These are phyloP conservation scores for Colletotrichum tabaci DNA, from an alignment of 2,329 filamentous ascomycete species.

Conservation along the genomic window DNA sequence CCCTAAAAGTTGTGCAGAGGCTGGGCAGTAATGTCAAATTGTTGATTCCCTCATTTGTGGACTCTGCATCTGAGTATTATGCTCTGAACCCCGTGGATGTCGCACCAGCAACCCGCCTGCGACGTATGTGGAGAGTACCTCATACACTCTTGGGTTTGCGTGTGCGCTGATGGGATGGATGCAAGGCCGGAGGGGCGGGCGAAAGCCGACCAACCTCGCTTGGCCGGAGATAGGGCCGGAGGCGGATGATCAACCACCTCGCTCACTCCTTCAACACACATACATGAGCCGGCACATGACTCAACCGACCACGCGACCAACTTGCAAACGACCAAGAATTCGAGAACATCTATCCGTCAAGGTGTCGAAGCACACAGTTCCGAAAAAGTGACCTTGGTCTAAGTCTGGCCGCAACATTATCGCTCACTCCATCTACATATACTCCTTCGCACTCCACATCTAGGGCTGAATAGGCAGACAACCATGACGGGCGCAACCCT, in stretches of 20 bases:
- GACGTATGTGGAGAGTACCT: neutral
- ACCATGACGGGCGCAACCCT: constrained; percentile 52
- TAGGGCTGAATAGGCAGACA: neutral
- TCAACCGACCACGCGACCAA: constrained; percentile 18
- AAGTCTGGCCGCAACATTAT: neutral
- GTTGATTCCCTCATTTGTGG: neutral
- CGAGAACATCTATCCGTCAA: neutral
- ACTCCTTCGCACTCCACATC: neutral
- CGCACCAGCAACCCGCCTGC: constrained; percentile 5
- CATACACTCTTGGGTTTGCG: neutral
- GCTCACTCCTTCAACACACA: constrained; percentile 11
- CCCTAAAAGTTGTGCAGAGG: constrained; percentile 26
- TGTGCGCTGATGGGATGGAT: constrained; percentile 15
- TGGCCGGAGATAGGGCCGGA: constrained; percentile 12
- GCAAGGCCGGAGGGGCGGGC: neutral
- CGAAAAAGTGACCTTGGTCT: no score
- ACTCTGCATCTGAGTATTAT: neutral
- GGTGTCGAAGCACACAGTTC: neutral
- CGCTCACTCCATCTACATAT: neutral
- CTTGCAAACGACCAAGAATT: neutral
- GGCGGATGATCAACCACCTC: constrained; percentile 10
- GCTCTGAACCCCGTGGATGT: neutral
- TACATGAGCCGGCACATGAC: constrained; percentile 9
- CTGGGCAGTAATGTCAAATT: constrained; percentile 28
- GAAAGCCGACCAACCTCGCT: constrained; percentile 17